Base-by-base conservation (phyloP, 805 yeast genomes). In the Pichia membranifaciens region DNA sequence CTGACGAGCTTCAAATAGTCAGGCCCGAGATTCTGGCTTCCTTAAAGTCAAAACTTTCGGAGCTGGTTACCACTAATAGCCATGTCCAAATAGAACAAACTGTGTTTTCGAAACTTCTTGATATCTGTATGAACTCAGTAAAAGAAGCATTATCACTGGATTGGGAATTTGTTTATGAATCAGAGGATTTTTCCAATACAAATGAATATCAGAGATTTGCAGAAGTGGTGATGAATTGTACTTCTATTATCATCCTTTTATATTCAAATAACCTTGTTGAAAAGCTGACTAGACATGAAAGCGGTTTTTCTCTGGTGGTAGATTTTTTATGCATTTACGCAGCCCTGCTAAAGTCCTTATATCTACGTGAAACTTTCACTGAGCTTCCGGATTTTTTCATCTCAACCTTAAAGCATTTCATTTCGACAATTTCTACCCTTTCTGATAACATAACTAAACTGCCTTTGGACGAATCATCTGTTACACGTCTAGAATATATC, bases 401-500 rank as follows among this genome's bases (percentile, higher is more conserved):
- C 20, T 43, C 47, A 2, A 22, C 34, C 2, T 9, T 43, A 2
- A 47, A 34, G 35, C 46, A 43, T 3, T 43, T 29, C 22, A 21
- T n/a, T 13, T 13, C 25, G 7, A n/a, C 43, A 23, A 3, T 43
- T 5, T 8, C 20, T 1, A 16, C 23, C 2, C 31, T 47, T 10
- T 7, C 16, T 16, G 4, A 4, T 2, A 35, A 43, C 32, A 8
- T 48, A 3, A 8, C 13, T 3, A n/a, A 6, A 2, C 31, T 48
- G n/a, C 2, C 51, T 49, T 6, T 58, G 63, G 38, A 35, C 25
- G 55, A 52, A 20, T 40, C 53, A 2, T 8, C 36, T 0, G 57
- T 83, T 9, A 80, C 88, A 0, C 76, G 74, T 51, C 55, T 86
- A 25, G 87, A 83, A 50, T 84, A 78, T 54, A 59, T 79, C 21